Evolutionary conservation across 495 filamentous ascomycete genomes (phyloP), one percentile per base, ranked within the genome.

Genomic region (Talaromyces adpressus): DNA sequence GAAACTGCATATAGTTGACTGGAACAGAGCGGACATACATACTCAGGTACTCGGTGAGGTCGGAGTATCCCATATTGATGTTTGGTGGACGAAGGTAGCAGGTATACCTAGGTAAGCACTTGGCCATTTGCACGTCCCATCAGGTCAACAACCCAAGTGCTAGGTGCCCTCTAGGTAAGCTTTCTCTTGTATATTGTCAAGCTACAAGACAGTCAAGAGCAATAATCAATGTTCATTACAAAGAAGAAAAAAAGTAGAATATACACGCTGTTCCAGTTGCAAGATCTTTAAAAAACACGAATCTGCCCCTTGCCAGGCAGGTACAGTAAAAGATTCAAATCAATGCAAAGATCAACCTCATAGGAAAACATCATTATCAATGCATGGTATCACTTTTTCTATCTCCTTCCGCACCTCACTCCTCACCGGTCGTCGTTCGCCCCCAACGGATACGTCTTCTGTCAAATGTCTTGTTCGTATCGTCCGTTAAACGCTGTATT

Each of bases 401-500:
- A 18, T 62, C 60, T 32, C 60, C 45, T 53, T 32, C 25, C 20
- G 12, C n/a, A 16, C 30, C 18, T 62, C 39, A 22, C 16, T 62
- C n/a, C 45, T 36, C 47, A 9, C 22, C 39, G 29, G 1, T 53
- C 29, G 4, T 62, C 41, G 2, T 49, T 61, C 34, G 11, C 49
- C 11, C 52, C 52, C 22, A 12, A 56, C 27, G 53, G 53, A 27
- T 59, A 59, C 41, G 29, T 12, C n/a, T n/a, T n/a, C n/a, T n/a
- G n/a, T 36, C 57, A 34, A n/a, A n/a, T n/a, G 29, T 36, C 57
- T 36, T 49, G 45, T 49, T 49, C 36, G 36, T 49, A 12, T 36
- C 9, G n/a, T 20, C 45, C 45, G 14, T 58, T 86, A 98, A 65
- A 90, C 93, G 23, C 83, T 82, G 72, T 91, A 91, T 82, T 97